Base-by-base conservation (phyloP, 2,329 filamentous ascomycete species). In the Peltaster fructicola region DNA sequence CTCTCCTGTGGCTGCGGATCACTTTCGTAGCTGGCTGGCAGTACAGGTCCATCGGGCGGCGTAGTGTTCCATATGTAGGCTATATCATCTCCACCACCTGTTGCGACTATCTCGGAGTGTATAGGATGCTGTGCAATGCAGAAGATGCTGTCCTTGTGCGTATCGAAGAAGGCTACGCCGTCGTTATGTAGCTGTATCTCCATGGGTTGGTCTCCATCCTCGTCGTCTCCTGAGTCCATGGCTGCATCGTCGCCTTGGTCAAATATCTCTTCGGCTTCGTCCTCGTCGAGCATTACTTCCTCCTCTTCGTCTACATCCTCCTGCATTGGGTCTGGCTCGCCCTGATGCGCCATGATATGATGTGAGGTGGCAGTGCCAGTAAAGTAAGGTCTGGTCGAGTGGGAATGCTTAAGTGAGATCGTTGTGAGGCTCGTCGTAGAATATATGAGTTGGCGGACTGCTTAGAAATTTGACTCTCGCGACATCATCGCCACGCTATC, bases 61-160 rank as follows among this genome's bases (percentile, higher is more conserved):
- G 72, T 71, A 5, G 70, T 70, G 51, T 92, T 78, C 48, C 90
- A 73, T 8, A 98, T 65, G 56, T 85, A 93, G 26, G 79, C 84
- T 11, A 75, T 73, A 31, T 92, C 88, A 41, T 79, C 74, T 17
- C 73, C 74, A 35, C 84, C 88, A 32, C 88, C 88, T 0, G 88
- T 92, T 3, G 84, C 76, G 31, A 95, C 62, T 31, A 95, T 71
- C 11, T 72, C 63, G 5, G 75, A 69, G 45, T 77, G 64, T 5
- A 71, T 59, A 4, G 88, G 88, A 50, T 98, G 88, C 49, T 92
- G 81, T 10, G 85, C 81, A 48, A 98, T 88, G 53, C 79, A 72
- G 59, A 93, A 98, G 44, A 98, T 77, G 32, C 76, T 84, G 63
- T 93, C 82, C 40, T 72, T 76, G 58, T 93, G 81, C 17, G 57